Evolutionary conservation across 78 protist genomes (phyloP), one percentile per base, ranked within the genome.

Genomic region (Dictyostelium firmibasis): DNA sequence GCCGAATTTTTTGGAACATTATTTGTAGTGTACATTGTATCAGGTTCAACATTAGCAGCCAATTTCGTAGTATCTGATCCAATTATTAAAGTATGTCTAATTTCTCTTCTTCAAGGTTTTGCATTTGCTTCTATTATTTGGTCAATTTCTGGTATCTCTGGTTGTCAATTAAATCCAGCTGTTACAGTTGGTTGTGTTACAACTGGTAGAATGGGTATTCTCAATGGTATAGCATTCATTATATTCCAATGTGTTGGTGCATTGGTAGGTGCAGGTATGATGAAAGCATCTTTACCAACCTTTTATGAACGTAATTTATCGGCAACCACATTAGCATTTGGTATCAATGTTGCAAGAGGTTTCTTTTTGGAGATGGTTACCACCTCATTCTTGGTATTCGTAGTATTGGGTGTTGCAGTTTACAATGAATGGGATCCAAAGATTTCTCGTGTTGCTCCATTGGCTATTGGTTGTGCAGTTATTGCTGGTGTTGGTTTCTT

Each of bases 241-340:
- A 91, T 95, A 25, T 86, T 92, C 70, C 97, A 95, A 81, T 29
- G 69, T 14, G 72, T 41, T 60, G 97, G 97, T 81, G 92, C 97
- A 60, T 23, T 95, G 20, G 94, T 93, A 69, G 97, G 97, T 60
- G 91, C 94, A 1, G 84, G 86, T 29, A 27, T 86, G 41, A 53
- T 82, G 47, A 81, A 79, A 62, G 93, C 92, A 33, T 82, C 81
- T 35, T 8, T 72, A 13, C 97, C 97, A 77, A 62, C 62, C 4
- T 16, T 7, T 8, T 81, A 89, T 70, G 94, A 89, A 89, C 74
- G 74, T 43, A 20, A 60, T 11, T 47, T 89, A 25, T 72, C 89
- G 3, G 92, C 96, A 44, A 85, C 91, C 2, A 82, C 81, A 9
- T 33, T 84, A 3, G 72, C 67, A 13, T 69, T 83, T 43, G 74